Evolutionary conservation across 2,329 filamentous ascomycete species (phyloP).

Genomic region (Colletotrichum chlorophyti): DNA sequence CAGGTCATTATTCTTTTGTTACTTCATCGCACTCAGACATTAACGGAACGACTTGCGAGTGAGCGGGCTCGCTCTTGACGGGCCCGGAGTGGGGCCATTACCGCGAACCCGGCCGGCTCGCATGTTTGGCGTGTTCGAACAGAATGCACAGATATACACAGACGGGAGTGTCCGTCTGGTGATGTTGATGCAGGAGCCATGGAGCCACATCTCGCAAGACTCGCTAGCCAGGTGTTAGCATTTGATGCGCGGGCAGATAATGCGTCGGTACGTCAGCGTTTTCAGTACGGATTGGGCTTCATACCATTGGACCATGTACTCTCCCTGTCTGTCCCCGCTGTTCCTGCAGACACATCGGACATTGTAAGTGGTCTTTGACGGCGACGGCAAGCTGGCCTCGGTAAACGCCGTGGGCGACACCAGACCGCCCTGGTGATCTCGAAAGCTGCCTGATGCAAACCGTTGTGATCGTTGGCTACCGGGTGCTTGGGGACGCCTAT

Average conservation of each 20-base stretch:
- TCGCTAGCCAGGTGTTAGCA: slow-evolving; percentile 50
- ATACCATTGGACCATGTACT: slow-evolving; percentile 71
- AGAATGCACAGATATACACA: slow-evolving; percentile 70
- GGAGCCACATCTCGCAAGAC: slow-evolving; percentile 70
- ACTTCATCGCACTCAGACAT: slow-evolving; percentile 25
- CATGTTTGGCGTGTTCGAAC: slow-evolving; percentile 64
- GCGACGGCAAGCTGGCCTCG: slow-evolving; percentile 54
- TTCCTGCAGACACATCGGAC: slow-evolving; percentile 65
- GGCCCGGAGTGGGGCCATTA: slow-evolving; percentile 36
- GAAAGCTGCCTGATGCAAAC: slow-evolving; percentile 40
- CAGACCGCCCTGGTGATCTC: slow-evolving; percentile 42
- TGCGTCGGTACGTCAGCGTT: slow-evolving; percentile 17
- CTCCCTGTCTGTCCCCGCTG: slow-evolving; percentile 49
- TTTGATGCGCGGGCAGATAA: background rate
- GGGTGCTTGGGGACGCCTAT: slow-evolving; percentile 43
- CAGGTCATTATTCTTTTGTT: slow-evolving; percentile 3
- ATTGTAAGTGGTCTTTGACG: slow-evolving; percentile 48
- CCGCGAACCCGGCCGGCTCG: slow-evolving; percentile 54
- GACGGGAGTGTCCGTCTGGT: slow-evolving; percentile 61
- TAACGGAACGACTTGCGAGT: slow-evolving; percentile 55
- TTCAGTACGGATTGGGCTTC: slow-evolving; percentile 29
- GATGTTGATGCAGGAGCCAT: slow-evolving; percentile 68
- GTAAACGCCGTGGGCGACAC: slow-evolving; percentile 60
- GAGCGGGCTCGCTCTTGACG: slow-evolving; percentile 46
- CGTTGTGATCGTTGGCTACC: slow-evolving; percentile 26